Evolutionary conservation across 192 early-diverging fungal species (phyloP), one percentile per base, ranked within the genome.

Genomic region (Backusella westeae): DNA sequence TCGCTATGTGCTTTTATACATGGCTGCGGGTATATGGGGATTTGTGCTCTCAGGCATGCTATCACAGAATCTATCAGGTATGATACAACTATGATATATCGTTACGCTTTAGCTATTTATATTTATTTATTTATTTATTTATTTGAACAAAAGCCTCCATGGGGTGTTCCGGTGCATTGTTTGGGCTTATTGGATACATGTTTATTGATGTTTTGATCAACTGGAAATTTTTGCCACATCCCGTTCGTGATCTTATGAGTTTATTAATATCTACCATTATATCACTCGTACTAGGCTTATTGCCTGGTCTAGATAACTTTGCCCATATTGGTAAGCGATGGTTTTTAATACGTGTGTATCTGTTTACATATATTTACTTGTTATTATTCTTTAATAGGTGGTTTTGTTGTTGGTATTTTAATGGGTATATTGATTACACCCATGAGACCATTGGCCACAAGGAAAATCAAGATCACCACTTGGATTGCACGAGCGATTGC

Each of bases 281-380:
- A 39, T 90, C 91, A 3, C 87, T 96, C 72, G 81, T 87, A 15
- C 77, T 96, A 15, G 95, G 95, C 1, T 84, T 91, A 38, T 78
- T 96, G 29, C 94, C 94, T 0, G 89, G 83, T n/a, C 53, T 77
- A 65, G 95, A 96, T 81, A 95, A 96, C 81, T 94, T 94, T 82
- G 93, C 95, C 21, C 95, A 96, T 85, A 85, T 95, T 53, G 95
- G 78, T 69, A 70, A 49, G 49, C 74, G 92, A 75, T 34, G 36
- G 36, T 26, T 72, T 34, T n/a, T 15, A 12, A 17, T 52, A 42
- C 17, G 9, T 72, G 3, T 53, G 3, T 49, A n/a, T 1, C 0
- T 49, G 36, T 49, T 26, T 4, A 72, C 5, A 32, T 32, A 3
- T 32, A 32, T 32, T 32, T 32, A 32, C 32, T 3, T 32, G 32